phyloP scores from a whole-genome alignment of 129 eudicot genomes.

The Sambucus nigra region DNA sequence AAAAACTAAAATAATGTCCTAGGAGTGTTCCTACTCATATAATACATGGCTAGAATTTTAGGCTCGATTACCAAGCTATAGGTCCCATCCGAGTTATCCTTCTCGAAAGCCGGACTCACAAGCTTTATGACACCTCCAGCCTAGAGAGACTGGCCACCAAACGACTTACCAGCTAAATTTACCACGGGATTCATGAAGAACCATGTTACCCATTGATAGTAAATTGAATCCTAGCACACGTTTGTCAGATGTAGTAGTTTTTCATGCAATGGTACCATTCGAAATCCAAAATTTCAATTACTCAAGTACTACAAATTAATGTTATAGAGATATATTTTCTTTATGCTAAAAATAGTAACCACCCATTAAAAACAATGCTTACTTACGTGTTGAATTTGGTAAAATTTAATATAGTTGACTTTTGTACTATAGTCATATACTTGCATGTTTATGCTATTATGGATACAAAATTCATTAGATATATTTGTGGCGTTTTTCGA shows the following conservation, averaged over 20 bases:
- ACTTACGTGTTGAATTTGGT: too few relatives aligned
- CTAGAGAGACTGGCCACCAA: constrained; percentile 46
- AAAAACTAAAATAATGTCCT: constrained; percentile 23
- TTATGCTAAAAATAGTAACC: too few relatives aligned
- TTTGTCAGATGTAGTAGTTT: constrained; percentile 46
- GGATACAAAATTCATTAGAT: too few relatives aligned
- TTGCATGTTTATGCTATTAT: too few relatives aligned
- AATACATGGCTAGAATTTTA: constrained; percentile 26
- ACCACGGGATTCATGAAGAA: constrained; percentile 33
- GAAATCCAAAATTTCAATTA: too few relatives aligned
- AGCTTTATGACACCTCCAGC: constrained; percentile 24
- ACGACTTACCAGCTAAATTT: constrained; percentile 44
- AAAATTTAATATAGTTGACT: too few relatives aligned
- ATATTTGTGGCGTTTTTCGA: too few relatives aligned
- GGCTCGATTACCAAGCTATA: constrained; percentile 48
- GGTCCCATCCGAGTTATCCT: constrained; percentile 23
- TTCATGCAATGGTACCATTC: constrained; percentile 43
- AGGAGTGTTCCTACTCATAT: constrained; percentile 21
- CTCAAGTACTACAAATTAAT: too few relatives aligned
- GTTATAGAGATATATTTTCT: too few relatives aligned
- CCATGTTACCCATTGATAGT: constrained; percentile 49
- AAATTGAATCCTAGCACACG: constrained; percentile 41
- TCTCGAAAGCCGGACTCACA: constrained; percentile 31
- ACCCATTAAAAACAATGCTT: too few relatives aligned
- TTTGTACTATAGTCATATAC: too few relatives aligned